phyloP scores from a whole-genome alignment of 140 eudicot species.

The Ambrosia hybrid region DNA sequence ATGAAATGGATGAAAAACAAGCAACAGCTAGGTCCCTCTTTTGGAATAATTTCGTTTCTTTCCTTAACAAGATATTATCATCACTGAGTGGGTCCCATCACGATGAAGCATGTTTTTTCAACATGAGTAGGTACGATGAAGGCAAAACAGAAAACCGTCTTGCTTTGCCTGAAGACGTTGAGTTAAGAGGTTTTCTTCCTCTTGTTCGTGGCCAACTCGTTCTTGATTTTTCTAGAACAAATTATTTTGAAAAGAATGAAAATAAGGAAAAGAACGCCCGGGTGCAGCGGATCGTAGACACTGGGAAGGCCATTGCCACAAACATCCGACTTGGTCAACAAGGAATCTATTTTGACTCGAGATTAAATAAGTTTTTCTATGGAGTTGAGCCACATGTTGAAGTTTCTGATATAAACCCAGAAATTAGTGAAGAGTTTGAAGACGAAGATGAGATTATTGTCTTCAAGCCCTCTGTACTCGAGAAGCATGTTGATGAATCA shows the following conservation, averaged over 20 bases:
- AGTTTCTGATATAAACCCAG: conserved; percentile 20
- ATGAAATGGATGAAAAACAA: conserved; percentile 76
- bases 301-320: conserved; percentile 80
- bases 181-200: conserved; percentile 84
- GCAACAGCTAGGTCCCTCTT: conserved; percentile 58
- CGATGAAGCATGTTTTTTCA: conserved; percentile 60
- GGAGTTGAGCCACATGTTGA: conserved; percentile 57
- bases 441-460: conserved; percentile 96
- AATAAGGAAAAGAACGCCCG: conserved; percentile 62
- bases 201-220: conserved; percentile 65
- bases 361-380: conserved; percentile 49
- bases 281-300: conserved; percentile 73
- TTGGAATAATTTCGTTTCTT: conserved; percentile 63
- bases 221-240: conserved; percentile 71
- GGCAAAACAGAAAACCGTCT: conserved; percentile 63
- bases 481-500: conserved; percentile 47
- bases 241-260: conserved; percentile 58
- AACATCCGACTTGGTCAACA: conserved; percentile 50
- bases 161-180: conserved; percentile 84
- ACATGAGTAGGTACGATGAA: conserved; percentile 77
- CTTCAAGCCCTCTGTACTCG: conserved; percentile 68
- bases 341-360: conserved; percentile 62
- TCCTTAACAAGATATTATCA: conserved; percentile 61
- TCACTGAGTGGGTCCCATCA: conserved; percentile 37
- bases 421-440: conserved; percentile 49